Evolutionary conservation across 2,329 filamentous ascomycete species (phyloP), one percentile per base, ranked within the genome.

Genomic region (Epichloe sibirici): DNA sequence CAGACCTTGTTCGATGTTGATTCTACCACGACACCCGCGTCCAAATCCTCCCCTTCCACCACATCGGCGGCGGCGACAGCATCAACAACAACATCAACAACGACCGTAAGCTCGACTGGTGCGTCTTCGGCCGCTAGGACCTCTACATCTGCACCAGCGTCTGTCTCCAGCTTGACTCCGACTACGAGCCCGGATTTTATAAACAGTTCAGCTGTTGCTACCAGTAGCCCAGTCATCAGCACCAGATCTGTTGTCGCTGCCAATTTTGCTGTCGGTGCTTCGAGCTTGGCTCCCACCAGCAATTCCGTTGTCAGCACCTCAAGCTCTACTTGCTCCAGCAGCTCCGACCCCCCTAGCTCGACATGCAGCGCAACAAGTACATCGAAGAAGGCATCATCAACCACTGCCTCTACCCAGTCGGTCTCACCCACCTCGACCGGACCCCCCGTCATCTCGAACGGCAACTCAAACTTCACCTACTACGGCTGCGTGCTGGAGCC

Each of bases 391-490:
- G 21, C 21, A 9, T 13, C 21, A 13, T 21, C 7, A 13, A 7
- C 37, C 13, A 39, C 13, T 34, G 52, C 50, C 8, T 49, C 23
- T 31, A 31, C 40, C 17, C 46, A 51, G 23, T 56, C 59, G 0
- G 56, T 61, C 0, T 58, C 59, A 21, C 55, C 63, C 5, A 58
- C 57, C 0, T 53, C 61, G 2, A 63, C 63, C 1, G 58, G 51
- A 0, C 66, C 17, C 17, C 17, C 68, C 0, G 50, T 62, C n/a
- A 60, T 68, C 9, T 63, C 58, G 31, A 54, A 54, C 0, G 69
- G 68, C 1, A 68, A 69, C 52, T 60, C 58, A 40, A 69, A 69
- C 57, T 71, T 67, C 17, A 68, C 66, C 1, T 69, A 63, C 52
- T 68, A 69, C 51, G 63, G 62, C 1, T 71, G 69, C 40, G 61